These are phyloP conservation scores for Oryza rufipogon DNA, from an alignment of 176 grass and related monocot species.

Conservation along the genomic window DNA sequence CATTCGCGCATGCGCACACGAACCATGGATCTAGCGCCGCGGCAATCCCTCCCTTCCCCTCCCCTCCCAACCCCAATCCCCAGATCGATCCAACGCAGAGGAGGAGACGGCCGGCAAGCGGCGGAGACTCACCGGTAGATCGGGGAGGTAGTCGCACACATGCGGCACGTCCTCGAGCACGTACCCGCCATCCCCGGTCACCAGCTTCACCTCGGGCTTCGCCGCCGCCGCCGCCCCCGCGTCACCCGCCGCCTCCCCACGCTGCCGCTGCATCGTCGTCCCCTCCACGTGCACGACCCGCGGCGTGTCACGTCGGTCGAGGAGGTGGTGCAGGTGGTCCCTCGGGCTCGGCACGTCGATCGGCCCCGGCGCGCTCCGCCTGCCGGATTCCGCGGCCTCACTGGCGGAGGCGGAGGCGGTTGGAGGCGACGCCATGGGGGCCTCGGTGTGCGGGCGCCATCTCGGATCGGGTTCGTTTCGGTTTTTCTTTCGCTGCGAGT, in stretches of 20 bases:
- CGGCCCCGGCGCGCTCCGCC: not conserved
- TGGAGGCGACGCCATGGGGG: constrained; percentile 27
- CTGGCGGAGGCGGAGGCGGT: not conserved
- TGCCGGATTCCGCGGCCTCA: not conserved
- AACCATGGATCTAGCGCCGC: not conserved
- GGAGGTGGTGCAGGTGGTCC: not conserved
- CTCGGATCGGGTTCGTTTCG: not conserved
- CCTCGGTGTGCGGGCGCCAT: constrained; percentile 25
- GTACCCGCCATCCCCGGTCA: constrained; percentile 61
- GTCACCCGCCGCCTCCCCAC: not conserved
- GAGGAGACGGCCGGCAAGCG: not conserved
- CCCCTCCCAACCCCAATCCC: not conserved
- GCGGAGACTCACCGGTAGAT: constrained; percentile 66
- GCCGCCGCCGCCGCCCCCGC: not conserved
- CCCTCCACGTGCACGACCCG: not conserved
- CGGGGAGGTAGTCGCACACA: constrained; percentile 73
- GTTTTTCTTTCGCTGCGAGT: not conserved
- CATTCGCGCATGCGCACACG: not conserved
- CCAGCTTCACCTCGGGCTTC: constrained; percentile 50
- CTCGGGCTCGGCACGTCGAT: constrained; percentile 27
- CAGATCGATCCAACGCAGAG: constrained; percentile 4
- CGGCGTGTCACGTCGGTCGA: constrained; percentile 49
- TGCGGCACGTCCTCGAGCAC: constrained; percentile 97
- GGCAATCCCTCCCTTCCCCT: not conserved
- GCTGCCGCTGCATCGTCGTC: not conserved